A percentile compares a stretch with the other conserved stretches of the same genome.
Evolutionary conservation across 73 alveolate genomes (phyloP).

Genomic region (Paramecium octaurelia): DNA sequence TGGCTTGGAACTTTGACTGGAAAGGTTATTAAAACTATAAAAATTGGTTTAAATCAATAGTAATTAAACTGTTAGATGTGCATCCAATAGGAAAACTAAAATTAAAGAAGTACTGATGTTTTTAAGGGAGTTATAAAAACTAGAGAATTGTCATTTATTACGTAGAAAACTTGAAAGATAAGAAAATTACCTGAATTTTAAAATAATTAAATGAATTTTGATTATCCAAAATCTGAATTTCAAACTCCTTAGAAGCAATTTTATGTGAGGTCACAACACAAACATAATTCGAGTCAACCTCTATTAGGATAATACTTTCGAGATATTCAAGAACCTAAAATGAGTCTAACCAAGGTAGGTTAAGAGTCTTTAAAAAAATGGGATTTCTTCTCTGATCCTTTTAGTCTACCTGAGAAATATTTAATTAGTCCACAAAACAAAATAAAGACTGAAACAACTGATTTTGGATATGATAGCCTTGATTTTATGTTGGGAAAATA

Average conservation of each 20-base stretch:
- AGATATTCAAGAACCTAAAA: not conserved
- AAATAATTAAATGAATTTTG: not conserved
- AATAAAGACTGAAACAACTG: slow-evolving; percentile 1
- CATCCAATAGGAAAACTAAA: slow-evolving; percentile 56
- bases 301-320: not conserved
- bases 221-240: not conserved
- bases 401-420: slow-evolving; percentile 40
- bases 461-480: not conserved
- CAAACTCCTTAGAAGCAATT: not conserved
- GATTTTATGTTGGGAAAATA: slow-evolving; percentile 1
- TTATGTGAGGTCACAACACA: not conserved
- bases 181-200: not conserved
- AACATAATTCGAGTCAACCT: not conserved
- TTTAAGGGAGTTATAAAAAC: not conserved
- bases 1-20: not conserved
- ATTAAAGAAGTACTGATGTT: not conserved
- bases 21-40: not conserved
- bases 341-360: not conserved
- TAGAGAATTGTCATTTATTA: not conserved
- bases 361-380: not conserved
- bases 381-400: slow-evolving; percentile 50
- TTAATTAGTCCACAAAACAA: not conserved
- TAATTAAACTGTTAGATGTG: slow-evolving; percentile 43
- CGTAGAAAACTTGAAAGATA: not conserved
- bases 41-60: not conserved